A percentile compares a stretch with the other conserved stretches of the same genome.
phyloP scores from a whole-genome alignment of 2,329 filamentous ascomycete species.

The Alternaria sp. region DNA sequence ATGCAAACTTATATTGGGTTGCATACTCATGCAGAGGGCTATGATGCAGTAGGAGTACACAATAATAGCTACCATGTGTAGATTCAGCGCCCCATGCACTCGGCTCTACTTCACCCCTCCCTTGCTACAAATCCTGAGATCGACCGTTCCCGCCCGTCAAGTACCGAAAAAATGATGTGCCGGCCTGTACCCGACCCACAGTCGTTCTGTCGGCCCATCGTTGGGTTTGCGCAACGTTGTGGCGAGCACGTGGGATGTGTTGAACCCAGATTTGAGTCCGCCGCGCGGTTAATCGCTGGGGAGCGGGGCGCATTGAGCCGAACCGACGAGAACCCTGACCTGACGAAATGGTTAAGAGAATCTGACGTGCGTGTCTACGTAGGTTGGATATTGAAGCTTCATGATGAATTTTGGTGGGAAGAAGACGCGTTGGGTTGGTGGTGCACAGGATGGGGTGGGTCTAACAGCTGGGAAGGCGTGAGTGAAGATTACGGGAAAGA shows the following conservation, averaged over 20 bases:
- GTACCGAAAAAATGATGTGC: background rate
- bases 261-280: slow-evolving; percentile 5
- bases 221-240: background rate
- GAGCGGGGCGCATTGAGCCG: background rate
- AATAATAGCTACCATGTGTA: background rate
- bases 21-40: background rate
- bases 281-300: slow-evolving; percentile 3
- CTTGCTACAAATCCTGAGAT: background rate
- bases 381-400: too few species aligned
- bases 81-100: background rate
- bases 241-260: background rate
- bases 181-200: background rate
- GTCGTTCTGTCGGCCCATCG: background rate
- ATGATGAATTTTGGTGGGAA: too few species aligned
- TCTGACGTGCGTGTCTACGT: too few species aligned
- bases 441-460: background rate
- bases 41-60: background rate
- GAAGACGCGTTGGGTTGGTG: background rate
- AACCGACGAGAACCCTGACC: background rate
- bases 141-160: background rate
- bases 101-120: background rate
- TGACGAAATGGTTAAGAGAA: background rate
- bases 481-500: too few species aligned
- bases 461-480: too few species aligned
- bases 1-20: background rate